These are phyloP conservation scores for Backusella macrospora DNA, from an alignment of 192 early-diverging fungal species.

Conservation along the genomic window DNA sequence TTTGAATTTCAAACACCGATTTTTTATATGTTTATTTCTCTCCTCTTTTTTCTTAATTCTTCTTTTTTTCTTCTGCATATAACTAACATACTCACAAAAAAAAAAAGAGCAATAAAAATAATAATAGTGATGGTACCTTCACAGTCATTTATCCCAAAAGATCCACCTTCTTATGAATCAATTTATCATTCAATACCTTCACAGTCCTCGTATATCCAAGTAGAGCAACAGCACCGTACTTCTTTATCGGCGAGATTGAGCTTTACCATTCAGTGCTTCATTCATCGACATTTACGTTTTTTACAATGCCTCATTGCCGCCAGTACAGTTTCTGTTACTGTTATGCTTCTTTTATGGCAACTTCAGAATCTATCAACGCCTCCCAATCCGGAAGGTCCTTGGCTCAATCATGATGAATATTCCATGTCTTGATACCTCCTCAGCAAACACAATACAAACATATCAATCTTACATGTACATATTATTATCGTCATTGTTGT, in stretches of 20 bases:
- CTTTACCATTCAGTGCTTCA: slow-evolving; percentile 3
- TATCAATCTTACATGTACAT: too few species aligned
- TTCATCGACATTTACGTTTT: slow-evolving; percentile 25
- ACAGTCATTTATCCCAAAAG: slow-evolving; percentile 21
- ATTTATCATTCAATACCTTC: slow-evolving; percentile 19
- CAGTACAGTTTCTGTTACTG: slow-evolving; percentile 30
- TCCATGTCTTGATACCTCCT: slow-evolving; percentile 1
- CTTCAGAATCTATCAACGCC: slow-evolving; percentile 31
- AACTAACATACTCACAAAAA: background rate
- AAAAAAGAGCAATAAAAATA: background rate
- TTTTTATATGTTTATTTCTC: slow-evolving; percentile 1
- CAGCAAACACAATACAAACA: background rate
- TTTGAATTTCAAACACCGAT: too few species aligned
- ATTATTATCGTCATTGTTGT: too few species aligned
- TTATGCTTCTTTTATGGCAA: slow-evolving; percentile 37
- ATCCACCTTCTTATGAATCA: slow-evolving; percentile 39
- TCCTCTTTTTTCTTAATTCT: background rate
- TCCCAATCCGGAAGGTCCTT: slow-evolving; percentile 21
- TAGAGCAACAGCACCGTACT: background rate
- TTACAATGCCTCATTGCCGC: slow-evolving; percentile 29
- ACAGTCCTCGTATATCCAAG: background rate
- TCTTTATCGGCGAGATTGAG: slow-evolving; percentile 6
- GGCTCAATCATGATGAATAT: slow-evolving; percentile 23
- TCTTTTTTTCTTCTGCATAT: background rate
- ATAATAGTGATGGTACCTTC: slow-evolving; percentile 11